A percentile compares a stretch with the other conserved stretches of the same genome.
Conservation (phyloP, 2,329 filamentous ascomycete genomes). For the Diplodia seriata region DNA sequence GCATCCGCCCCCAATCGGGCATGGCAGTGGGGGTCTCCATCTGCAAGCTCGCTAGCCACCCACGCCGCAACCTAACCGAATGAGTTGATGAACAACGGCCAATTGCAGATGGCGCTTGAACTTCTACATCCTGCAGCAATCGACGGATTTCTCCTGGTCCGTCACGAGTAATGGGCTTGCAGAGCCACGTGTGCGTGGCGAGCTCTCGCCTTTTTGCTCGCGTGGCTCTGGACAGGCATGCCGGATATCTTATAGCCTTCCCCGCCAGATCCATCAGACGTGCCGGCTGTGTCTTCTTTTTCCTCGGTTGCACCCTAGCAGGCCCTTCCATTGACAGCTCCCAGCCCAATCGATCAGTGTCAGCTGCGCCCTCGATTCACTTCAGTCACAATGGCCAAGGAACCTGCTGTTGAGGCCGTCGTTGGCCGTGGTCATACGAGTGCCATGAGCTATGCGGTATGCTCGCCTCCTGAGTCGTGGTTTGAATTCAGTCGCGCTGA, state of each 20-base stretch:
- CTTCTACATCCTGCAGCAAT: constrained; percentile 2
- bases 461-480: background rate
- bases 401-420: background rate
- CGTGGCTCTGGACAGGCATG: constrained; percentile 9
- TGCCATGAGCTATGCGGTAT: constrained; percentile 6
- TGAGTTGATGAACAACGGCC: background rate
- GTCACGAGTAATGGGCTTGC: constrained; percentile 8
- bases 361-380: too few species aligned
- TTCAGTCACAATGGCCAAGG: background rate
- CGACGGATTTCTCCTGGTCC: background rate
- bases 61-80: background rate
- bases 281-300: background rate
- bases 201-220: background rate
- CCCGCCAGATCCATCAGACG: background rate
- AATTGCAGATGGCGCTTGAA: background rate
- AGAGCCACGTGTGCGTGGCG: constrained; percentile 18
- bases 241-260: constrained; percentile 4
- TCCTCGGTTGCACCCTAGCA: background rate
- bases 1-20: background rate
- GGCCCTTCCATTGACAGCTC: background rate
- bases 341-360: background rate
- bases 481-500: background rate
- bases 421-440: constrained; percentile 13
- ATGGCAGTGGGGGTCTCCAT: background rate
- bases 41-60: background rate